These are phyloP conservation scores for Trametopsis cervina DNA, from an alignment of 768 basidiomycete genomes.

Conservation along the genomic window DNA sequence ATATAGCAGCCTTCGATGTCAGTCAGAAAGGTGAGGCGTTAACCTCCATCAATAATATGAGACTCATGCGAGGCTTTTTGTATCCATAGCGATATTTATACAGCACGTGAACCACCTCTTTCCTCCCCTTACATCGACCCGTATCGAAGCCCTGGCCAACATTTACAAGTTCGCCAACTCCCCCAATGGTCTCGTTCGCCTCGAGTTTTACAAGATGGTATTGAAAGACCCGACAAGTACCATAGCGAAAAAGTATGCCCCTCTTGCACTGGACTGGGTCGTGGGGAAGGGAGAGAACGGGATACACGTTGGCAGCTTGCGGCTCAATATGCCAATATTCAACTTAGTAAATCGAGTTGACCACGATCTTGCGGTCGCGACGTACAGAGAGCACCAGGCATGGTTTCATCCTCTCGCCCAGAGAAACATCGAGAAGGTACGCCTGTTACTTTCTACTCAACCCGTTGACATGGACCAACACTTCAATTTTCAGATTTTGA, in stretches of 20 bases:
- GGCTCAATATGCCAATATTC: constrained; percentile 71
- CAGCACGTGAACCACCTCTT: constrained; percentile 66
- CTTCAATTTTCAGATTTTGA: no score
- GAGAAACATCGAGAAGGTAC: constrained; percentile 69
- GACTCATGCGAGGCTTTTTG: background rate
- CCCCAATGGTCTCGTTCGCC: constrained; percentile 70
- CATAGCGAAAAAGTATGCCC: constrained; percentile 42
- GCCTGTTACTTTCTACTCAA: no score
- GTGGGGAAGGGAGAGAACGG: constrained; percentile 54
- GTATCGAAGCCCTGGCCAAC: constrained; percentile 51
- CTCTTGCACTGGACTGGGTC: constrained; percentile 57
- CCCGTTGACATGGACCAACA: no score
- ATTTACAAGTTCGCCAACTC: constrained; percentile 46
- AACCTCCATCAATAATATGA: background rate
- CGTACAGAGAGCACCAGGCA: constrained; percentile 40
- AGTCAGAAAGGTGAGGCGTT: constrained; percentile 69
- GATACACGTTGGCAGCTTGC: constrained; percentile 73
- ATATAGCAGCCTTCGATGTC: constrained; percentile 58
- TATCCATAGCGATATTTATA: constrained; percentile 66
- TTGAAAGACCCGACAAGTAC: constrained; percentile 40
- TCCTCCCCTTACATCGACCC: constrained; percentile 47
- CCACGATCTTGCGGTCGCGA: constrained; percentile 39
- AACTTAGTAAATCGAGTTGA: constrained; percentile 48
- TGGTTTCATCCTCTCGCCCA: constrained; percentile 75
- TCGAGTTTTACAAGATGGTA: constrained; percentile 71